Base-by-base conservation (phyloP, 306 rosid species). In the Lathyrus oleraceus region DNA sequence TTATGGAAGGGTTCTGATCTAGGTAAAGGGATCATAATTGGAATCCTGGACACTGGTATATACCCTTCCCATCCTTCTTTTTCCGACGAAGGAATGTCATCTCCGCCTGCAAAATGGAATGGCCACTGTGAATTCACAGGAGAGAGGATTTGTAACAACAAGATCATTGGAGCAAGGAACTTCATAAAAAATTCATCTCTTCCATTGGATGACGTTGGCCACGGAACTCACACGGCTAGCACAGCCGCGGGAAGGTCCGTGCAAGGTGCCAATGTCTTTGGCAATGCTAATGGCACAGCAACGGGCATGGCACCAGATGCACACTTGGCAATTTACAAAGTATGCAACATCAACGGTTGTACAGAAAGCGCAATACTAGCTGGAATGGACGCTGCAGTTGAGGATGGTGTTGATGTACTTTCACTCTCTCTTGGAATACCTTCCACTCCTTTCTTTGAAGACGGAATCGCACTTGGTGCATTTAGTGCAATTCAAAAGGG, bases 161-260 rank as follows among this genome's bases (percentile, higher is more conserved):
- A 91, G 76, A 64, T 89, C 15, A 81, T 91, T 2, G 97, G 97
- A 2, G 97, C 96, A 0, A 85, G 81, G 23, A 79, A 35, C 32
- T 82, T 89, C 0, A 10, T 65, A 4, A 42, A 10, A 3, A 40
- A 27, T 4, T 8, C 8, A 14, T 6, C 57, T 10, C 78, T 62
- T 17, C 95, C 97, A 1, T 12, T 48, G 0, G 97, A 92, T 14
- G 52, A 71, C 1, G 42, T 58, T 5, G 95, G 95, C 0, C 97
- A 89, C 10, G 96, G 96, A 32, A 87, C 96, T 5, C 96, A 92
- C 87, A 86, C 95, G 0, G 65, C 95, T 0, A 83, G 85, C 79
- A 87, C 87, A 0, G 90, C 92, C 0, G 89, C 84, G 0, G 96
- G 96, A 28, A 68, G 77, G 15, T 61, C 68, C 0, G 87, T 92